Conservation (phyloP, 225 moss, liverwort and hornwort species). For the Marchantia paleacea region DNA sequence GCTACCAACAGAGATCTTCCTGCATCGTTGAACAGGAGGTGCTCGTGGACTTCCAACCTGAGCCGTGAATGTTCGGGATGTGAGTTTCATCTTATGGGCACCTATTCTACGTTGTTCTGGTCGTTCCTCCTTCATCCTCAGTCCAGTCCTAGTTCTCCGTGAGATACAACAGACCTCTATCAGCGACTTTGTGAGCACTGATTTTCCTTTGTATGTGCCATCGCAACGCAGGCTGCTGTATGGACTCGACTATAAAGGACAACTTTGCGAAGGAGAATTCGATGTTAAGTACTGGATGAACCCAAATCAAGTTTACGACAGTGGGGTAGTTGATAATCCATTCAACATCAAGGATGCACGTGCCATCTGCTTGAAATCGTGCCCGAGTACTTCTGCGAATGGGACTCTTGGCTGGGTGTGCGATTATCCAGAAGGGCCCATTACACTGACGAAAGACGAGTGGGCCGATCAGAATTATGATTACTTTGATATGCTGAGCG, state of each 20-base stretch:
- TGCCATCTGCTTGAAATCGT: slow-evolving; percentile 62
- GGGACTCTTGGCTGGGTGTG: slow-evolving; percentile 75
- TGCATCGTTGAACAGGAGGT: neutral
- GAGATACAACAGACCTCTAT: neutral
- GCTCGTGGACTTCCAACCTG: neutral
- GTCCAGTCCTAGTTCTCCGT: too few species aligned
- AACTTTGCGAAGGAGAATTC: slow-evolving; percentile 59
- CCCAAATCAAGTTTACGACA: slow-evolving; percentile 82
- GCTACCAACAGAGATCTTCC: neutral
- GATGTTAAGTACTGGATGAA: slow-evolving; percentile 86
- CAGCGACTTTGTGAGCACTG: neutral
- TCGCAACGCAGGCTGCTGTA: slow-evolving; percentile 57
- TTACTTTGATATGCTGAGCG: slow-evolving; percentile 48
- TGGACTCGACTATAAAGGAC: slow-evolving; percentile 78
- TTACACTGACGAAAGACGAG: slow-evolving; percentile 47
- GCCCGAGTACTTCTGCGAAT: slow-evolving; percentile 57
- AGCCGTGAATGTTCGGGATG: neutral
- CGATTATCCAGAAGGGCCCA: slow-evolving; percentile 82
- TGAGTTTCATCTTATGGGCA: neutral
- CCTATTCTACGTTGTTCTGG: neutral
- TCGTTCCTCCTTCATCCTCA: neutral
- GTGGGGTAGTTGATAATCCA: slow-evolving; percentile 64
- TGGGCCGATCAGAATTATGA: slow-evolving; percentile 63
- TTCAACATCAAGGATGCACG: slow-evolving; percentile 72
- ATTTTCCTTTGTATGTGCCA: neutral